Conservation (phyloP, 2,329 filamentous ascomycete genomes). For the Albifimbria verrucaria region DNA sequence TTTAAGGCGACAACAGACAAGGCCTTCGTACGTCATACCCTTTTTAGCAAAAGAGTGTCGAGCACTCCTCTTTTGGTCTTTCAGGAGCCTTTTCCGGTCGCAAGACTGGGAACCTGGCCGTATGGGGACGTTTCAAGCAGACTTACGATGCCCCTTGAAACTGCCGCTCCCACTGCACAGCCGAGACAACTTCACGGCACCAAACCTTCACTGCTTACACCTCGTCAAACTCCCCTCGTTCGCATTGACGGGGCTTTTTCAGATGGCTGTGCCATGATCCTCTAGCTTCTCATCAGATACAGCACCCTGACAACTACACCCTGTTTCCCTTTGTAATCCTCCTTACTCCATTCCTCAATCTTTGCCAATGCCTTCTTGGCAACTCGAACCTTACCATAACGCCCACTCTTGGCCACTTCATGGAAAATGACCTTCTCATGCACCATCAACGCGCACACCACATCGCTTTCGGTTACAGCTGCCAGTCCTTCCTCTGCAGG, state of each 20-base stretch:
- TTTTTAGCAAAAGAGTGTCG: too few species aligned
- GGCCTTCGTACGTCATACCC: too few species aligned
- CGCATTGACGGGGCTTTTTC: not conserved
- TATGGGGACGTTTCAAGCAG: too few species aligned
- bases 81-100: too few species aligned
- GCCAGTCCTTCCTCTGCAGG: conserved; percentile 37
- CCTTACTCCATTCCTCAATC: conserved; percentile 41
- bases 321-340: conserved; percentile 59
- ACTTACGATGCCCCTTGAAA: too few species aligned
- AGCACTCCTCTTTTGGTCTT: too few species aligned
- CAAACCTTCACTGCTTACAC: not conserved
- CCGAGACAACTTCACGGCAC: not conserved
- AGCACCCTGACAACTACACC: conserved; percentile 56
- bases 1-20: too few species aligned
- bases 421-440: conserved; percentile 68
- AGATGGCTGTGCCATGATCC: conserved; percentile 8
- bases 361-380: conserved; percentile 55
- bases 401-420: conserved; percentile 57
- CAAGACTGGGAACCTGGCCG: too few species aligned
- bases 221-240: not conserved
- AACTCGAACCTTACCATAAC: conserved; percentile 70
- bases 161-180: too few species aligned
- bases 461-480: conserved; percentile 41
- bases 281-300: not conserved
- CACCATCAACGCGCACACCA: conserved; percentile 72